These are phyloP conservation scores for Starmerella potacharoeniae DNA, from an alignment of 805 yeast species.

Conservation along the genomic window DNA sequence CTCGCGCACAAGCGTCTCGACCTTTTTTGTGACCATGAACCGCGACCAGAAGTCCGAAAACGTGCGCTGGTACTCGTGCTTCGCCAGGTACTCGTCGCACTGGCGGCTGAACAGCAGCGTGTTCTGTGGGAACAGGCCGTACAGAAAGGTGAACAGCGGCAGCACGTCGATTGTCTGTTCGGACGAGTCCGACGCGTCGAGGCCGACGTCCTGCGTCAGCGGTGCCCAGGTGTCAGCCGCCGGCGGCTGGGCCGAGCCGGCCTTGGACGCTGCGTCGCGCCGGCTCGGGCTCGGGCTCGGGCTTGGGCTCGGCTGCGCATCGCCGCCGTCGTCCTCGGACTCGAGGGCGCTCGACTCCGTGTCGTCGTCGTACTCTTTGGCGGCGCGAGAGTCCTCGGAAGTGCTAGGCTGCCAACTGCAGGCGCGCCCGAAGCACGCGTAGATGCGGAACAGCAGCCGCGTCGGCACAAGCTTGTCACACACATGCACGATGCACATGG, in stretches of 20 bases:
- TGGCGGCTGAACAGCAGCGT: conserved; percentile 34
- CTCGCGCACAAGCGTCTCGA: conserved; percentile 27
- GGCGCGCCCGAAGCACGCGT: conserved; percentile 37
- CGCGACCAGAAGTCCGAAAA: conserved; percentile 30
- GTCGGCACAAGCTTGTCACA: conserved; percentile 27
- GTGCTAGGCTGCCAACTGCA: conserved; percentile 30
- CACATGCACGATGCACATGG: conserved; percentile 39
- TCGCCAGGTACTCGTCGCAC: conserved; percentile 32
- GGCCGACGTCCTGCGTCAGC: conserved; percentile 1
- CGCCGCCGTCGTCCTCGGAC: not conserved
- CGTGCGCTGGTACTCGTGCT: conserved; percentile 16
- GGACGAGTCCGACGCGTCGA: not conserved
- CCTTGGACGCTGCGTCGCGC: not conserved
- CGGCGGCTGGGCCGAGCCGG: not conserved
- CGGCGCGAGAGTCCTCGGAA: not conserved
- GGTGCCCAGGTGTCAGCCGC: not conserved
- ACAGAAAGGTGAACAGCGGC: conserved; percentile 39
- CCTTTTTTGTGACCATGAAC: conserved; percentile 26
- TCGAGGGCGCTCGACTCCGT: not conserved
- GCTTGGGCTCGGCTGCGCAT: not conserved
- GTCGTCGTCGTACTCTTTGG: conserved; percentile 2
- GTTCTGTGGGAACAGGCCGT: conserved; percentile 48
- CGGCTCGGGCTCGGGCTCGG: not conserved
- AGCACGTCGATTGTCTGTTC: conserved; percentile 23
- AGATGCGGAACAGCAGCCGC: conserved; percentile 30